Base-by-base conservation (phyloP, 2,329 filamentous ascomycete species). In the Curvularia sp. region DNA sequence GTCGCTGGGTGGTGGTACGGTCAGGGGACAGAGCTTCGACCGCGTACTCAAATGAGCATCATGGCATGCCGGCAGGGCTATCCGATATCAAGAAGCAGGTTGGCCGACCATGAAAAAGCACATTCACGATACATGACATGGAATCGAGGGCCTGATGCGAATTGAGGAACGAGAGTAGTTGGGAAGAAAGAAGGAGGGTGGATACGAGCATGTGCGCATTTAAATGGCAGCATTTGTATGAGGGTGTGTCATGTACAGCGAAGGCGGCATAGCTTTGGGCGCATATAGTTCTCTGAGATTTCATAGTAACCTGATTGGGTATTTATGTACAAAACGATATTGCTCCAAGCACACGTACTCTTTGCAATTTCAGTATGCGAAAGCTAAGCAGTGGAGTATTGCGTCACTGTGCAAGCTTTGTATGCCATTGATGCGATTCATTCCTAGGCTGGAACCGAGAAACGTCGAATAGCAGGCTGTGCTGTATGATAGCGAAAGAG, bases 1-100 rank as follows among this genome's bases (percentile, higher is more conserved):
- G 21, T 85, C 92, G 6, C 97, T 99, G 91, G 83, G 82, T 3
- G 95, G 95, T 51, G 92, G 93, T 6, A 80, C 80, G 0, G 88
- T 98, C 39, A 88, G 87, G 77, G 89, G 88, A 2, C 83, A 88
- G 67, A 77, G 79, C 6, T 99, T 93, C 73, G 93, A 98, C 64
- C 83, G 88, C 51, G 93, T 97, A 39, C 77, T 92, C 72, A 89
- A 87, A 79, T 91, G 81, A 78, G 60, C 38, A 19, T 9, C 1
- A 19, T 19, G 7, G 8, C 25, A 39, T n/a, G 54, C 12, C 2
- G 43, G 19, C 15, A 15, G 28, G 48, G 23, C 23, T 34, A 45
- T 19, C 32, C 47, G 30, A 49, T 28, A 47, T 19, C 25, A 15
- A 25, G 41, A 36, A 36, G 34, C 34, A n/a, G 34, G 6, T 36